Percentiles rank a stretch among this genome's conserved stretches.
Conservation (phyloP, 2,329 filamentous ascomycete species). For the Penicillium sp. region DNA sequence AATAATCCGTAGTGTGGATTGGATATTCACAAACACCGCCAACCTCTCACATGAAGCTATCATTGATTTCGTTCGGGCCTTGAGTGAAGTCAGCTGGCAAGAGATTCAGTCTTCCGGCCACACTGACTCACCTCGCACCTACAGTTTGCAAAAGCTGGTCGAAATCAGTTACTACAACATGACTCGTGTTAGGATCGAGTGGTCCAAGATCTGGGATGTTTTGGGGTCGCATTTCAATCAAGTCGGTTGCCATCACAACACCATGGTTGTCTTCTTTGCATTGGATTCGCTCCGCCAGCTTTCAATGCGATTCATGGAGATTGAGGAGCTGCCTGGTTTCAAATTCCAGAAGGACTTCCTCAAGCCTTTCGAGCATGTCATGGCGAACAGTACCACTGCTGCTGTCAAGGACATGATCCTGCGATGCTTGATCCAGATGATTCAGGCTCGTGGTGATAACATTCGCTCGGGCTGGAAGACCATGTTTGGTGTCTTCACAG, state of each 20-base stretch:
- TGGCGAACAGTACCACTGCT: constrained; percentile 87
- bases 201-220: constrained; percentile 96
- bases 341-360: constrained; percentile 99
- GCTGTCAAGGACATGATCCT: constrained; percentile 97
- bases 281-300: constrained; percentile 92
- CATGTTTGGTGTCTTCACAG: constrained; percentile 98
- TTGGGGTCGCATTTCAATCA: constrained; percentile 98
- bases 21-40: constrained; percentile 95
- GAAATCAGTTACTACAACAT: constrained; percentile 99
- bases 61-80: constrained; percentile 86
- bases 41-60: constrained; percentile 93
- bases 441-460: constrained; percentile 92
- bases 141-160: constrained; percentile 96
- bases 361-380: constrained; percentile 96
- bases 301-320: constrained; percentile 98
- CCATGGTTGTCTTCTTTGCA: constrained; percentile 95
- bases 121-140: constrained; percentile 92
- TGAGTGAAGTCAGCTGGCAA: constrained; percentile 97
- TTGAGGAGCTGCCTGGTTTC: constrained; percentile 96
- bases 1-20: constrained; percentile 87
- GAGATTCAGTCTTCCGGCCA: constrained; percentile 97
- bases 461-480: constrained; percentile 98
- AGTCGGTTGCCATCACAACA: constrained; percentile 95
- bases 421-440: constrained; percentile 97
- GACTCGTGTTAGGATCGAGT: constrained; percentile 96